Evolutionary conservation across 352 stramenopile genomes (phyloP), one percentile per base, ranked within the genome.

Genomic region (Aphanomyces invadans): DNA sequence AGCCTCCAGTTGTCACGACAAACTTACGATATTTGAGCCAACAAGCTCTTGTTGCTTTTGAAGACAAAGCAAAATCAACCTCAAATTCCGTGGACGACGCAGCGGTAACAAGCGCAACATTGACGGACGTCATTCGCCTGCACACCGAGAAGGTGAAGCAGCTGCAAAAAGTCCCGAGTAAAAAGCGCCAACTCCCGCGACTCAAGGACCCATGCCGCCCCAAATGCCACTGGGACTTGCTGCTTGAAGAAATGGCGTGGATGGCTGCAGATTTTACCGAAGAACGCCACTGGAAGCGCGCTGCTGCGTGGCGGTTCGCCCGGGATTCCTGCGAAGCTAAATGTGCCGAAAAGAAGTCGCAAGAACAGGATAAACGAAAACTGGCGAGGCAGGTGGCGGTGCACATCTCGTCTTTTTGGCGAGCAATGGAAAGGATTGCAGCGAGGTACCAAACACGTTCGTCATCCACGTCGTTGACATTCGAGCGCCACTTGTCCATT

Each of bases 231-330:
- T 98, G 92, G 93, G 95, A 99, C 69, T 87, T 79, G 48, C 48
- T 98, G 4, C 72, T 99, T 7, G 86, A 98, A 36, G 96, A 99
- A 75, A 98, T 99, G 96, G 77, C 83, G 68, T 98, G 96, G 92
- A 90, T 98, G 80, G 89, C 95, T 26, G 90, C 84, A 3, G 96
- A 99, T 80, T 98, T 98, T 78, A 80, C 90, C 31, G 88, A 98
- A 72, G 96, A 99, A 73, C 80, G 95, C 4, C 98, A 98, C 71
- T 99, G 95, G 94, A 98, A 98, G 51, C 76, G 75, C 12, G 81
- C 83, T 32, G 61, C 84, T 46, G 83, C 89, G 59, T 77, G 71
- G 21, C 86, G 83, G 36, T 33, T 92, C 11, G 83, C 79, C 21
- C 74, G 74, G 28, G 77, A 90, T 60, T 78, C 86, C 12, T 77